phyloP scores from a whole-genome alignment of 2,329 filamentous ascomycete species.

The Tolypocladium album region DNA sequence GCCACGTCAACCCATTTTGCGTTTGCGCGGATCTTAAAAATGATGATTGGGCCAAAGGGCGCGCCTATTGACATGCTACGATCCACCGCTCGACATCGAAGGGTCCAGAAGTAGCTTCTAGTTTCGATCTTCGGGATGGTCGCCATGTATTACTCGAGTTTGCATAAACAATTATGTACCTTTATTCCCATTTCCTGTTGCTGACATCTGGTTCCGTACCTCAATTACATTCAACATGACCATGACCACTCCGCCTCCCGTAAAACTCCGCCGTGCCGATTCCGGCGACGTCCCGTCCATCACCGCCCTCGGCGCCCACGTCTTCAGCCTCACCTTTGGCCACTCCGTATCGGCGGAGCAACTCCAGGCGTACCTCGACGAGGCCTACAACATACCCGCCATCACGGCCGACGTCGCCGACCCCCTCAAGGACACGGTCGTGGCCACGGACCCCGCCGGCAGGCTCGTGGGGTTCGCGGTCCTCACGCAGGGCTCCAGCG shows the following conservation, averaged over 20 bases:
- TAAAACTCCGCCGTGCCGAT: background rate
- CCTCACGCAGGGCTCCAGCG: constrained; percentile 23
- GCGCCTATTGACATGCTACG: background rate
- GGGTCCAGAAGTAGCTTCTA: background rate
- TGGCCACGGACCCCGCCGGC: constrained; percentile 8
- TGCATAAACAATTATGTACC: no score
- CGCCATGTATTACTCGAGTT: no score
- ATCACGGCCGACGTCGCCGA: constrained; percentile 12
- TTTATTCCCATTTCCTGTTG: background rate
- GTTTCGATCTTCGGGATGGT: background rate
- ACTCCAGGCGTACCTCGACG: constrained; percentile 24
- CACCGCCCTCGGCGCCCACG: constrained; percentile 19
- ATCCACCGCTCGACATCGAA: background rate
- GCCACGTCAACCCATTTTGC: background rate
- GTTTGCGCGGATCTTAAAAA: background rate
- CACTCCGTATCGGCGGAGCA: constrained; percentile 27
- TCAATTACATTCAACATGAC: background rate
- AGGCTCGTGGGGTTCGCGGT: constrained; percentile 28
- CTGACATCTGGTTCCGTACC: background rate
- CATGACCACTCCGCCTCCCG: background rate
- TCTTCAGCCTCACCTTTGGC: constrained; percentile 29
- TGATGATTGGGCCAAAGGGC: background rate
- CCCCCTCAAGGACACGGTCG: constrained; percentile 13
- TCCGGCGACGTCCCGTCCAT: constrained; percentile 17
- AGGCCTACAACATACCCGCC: constrained; percentile 24